Evolutionary conservation across 192 early-diverging fungal species (phyloP).

Genomic region (Cladochytrium replicatum): DNA sequence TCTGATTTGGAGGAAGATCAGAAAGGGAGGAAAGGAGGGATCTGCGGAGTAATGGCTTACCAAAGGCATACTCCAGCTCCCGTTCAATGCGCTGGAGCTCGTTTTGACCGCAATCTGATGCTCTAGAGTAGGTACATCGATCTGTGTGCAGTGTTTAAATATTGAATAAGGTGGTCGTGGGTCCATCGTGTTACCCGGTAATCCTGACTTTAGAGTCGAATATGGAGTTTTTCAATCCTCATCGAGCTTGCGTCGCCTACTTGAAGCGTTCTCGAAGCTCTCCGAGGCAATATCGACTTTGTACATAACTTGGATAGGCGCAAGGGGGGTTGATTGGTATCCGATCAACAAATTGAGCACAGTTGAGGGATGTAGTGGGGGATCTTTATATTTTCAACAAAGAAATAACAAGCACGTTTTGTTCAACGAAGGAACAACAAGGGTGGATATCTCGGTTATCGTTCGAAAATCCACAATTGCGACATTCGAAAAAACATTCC

Average conservation of each 20-base stretch:
- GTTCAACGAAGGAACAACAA: no score
- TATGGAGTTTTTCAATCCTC: constrained; percentile 46
- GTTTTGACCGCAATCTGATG: constrained; percentile 46
- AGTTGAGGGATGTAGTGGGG: no score
- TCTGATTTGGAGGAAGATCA: constrained; percentile 6
- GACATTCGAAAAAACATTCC: no score
- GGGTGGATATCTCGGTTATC: no score
- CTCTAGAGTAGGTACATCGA: constrained; percentile 42
- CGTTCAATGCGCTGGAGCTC: constrained; percentile 30
- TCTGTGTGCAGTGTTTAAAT: constrained; percentile 14
- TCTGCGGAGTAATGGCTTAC: constrained; percentile 13
- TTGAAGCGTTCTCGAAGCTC: constrained; percentile 39
- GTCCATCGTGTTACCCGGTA: constrained; percentile 29
- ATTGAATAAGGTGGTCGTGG: background rate
- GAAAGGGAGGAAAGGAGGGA: background rate
- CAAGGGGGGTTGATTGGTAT: no score
- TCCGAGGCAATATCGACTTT: constrained; percentile 44
- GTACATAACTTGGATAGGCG: no score
- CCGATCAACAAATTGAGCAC: no score
- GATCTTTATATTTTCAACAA: no score
- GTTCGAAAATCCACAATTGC: no score
- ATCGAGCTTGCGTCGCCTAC: constrained; percentile 37
- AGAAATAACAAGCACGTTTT: no score
- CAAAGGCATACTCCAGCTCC: constrained; percentile 31
- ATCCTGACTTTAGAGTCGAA: constrained; percentile 48